Evolutionary conservation across 2,329 filamentous ascomycete species (phyloP), one percentile per base, ranked within the genome.

Genomic region (Alternaria ventricosa): DNA sequence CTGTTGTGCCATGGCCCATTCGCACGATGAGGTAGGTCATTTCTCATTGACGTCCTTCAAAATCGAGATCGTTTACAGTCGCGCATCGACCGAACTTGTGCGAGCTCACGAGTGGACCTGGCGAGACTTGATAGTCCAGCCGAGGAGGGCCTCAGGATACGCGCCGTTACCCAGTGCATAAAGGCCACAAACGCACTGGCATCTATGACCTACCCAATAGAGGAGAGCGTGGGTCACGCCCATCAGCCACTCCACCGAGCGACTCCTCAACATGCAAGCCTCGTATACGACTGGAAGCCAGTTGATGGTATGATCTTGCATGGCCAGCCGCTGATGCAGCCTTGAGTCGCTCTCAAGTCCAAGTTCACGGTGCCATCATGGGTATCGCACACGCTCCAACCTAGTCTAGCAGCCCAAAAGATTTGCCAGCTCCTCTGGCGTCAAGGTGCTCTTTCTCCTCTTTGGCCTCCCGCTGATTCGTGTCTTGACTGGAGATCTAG

Each of bases 371-470:
- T 43, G 50, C 41, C 47, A 57, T 57, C 20, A 9, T 59, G 41
- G 53, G 36, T 33, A 57, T 61, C 30, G 18, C 47, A 59, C 55
- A 60, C 27, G 55, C 28, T 27, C 41, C 23, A 27, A 43, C 28
- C 27, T 46, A 23, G 30, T 65, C 63, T 72, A 76, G 56, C 75
- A 70, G 8, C 76, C 72, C 53, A 81, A 62, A 44, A 81, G 68
- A 30, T 72, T 76, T 80, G 92, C 87, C 74, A 94, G 80, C 79
- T 95, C 92, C 84, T 90, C 90, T 4, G 90, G 89, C 71, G 87
- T 93, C 30, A 95, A 81, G 20, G 92, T 94, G 73, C 90, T 93
- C 76, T 92, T 86, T 74, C 92, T 85, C 74, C 91, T 83, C 63
- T 86, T 90, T 3, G 88, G 82, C 82, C 90, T 78, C 76, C 88